Evolutionary conservation across 2,329 filamentous ascomycete species (phyloP), one percentile per base, ranked within the genome.

Genomic region (Epichloe coenophiala): DNA sequence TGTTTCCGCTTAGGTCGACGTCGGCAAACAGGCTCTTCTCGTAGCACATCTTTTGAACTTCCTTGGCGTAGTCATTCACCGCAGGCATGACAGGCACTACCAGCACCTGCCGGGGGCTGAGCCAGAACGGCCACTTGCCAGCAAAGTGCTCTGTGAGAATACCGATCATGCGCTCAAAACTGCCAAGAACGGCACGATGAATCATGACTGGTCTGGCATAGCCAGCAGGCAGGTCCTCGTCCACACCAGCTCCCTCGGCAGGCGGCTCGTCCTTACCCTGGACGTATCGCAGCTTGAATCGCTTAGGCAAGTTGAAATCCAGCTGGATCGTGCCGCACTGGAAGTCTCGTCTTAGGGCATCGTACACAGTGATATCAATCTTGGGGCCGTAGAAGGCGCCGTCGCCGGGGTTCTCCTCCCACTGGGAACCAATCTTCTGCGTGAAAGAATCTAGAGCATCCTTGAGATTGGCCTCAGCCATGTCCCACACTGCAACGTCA

Each of bases 311-410:
- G 62, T 87, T 86, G 70, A 96, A 96, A 67, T 89, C 89, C 63
- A 95, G 86, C 71, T 97, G 91, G 58, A 97, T 95, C 12, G 91
- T 97, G 59, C 91, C 67, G 55, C 66, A 69, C 59, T 69, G 66
- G 55, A 65, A 63, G 50, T 68, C 87, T 65, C 90, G 80, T 68
- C 82, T 81, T 58, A 96, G 74, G 44, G 88, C 88, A 68, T 96
- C 91, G 48, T 83, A 84, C 62, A 98, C 90, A 54, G 88, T 94
- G 63, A 98, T 93, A 61, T 98, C 93, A 60, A 97, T 95, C 79
- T 98, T 98, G 48, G 93, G 93, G 2, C 93, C 93, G 67, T 98
- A 98, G 71, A 97, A 98, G 49, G 93, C 93, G 63, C 93, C 93
- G 60, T 98, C 93, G 51, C 91, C 93, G 53, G 88, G 85, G 68